Evolutionary conservation across 2,329 filamentous ascomycete species (phyloP), one percentile per base, ranked within the genome.

Genomic region (Hortaea sp.): DNA sequence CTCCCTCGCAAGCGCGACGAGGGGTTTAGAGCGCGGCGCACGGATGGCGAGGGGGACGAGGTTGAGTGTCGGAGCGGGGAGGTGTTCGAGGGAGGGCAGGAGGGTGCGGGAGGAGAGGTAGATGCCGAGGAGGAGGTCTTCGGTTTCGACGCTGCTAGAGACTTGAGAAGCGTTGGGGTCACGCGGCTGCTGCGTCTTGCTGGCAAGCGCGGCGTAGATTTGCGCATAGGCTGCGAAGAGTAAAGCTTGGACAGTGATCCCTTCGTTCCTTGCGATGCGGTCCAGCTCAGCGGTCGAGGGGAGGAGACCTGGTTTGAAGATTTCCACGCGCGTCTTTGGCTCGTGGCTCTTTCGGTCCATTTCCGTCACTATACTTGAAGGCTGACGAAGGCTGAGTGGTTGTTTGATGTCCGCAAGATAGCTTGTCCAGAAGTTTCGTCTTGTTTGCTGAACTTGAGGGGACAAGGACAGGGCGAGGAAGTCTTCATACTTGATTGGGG

Each of bases 91-190:
- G 3, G 73, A 67, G 3, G 74, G 67, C 6, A 74, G 64, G 7
- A 76, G 69, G 0, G 75, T 73, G 43, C 88, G 77, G 61, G 94
- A 94, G 38, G 88, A 85, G 6, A 94, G 76, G 63, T 95, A 95
- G 20, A 95, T 66, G 1, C 88, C 89, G 43, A 95, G 74, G 0
- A 87, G 66, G 1, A 85, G 64, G 35, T 77, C 69, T 5, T 58
- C 34, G 5, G 44, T 48, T 5, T 44, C 28, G 4, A 43, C n/a
- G 2, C 39, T 20, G 5, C 38, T 12, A 20, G 20, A 20, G 20
- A 20, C 20, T 2, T 4, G 20, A 20, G 20, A 20, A 20, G 4
- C 20, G 20, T 2, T 20, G 32, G 32, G 32, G 9, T 35, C 32
- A 35, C n/a, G 32, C n/a, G 32, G n/a, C n/a, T 35, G 32, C n/a